These are phyloP conservation scores for Fusarium globosum DNA, from an alignment of 2,329 filamentous ascomycete species.

Conservation along the genomic window DNA sequence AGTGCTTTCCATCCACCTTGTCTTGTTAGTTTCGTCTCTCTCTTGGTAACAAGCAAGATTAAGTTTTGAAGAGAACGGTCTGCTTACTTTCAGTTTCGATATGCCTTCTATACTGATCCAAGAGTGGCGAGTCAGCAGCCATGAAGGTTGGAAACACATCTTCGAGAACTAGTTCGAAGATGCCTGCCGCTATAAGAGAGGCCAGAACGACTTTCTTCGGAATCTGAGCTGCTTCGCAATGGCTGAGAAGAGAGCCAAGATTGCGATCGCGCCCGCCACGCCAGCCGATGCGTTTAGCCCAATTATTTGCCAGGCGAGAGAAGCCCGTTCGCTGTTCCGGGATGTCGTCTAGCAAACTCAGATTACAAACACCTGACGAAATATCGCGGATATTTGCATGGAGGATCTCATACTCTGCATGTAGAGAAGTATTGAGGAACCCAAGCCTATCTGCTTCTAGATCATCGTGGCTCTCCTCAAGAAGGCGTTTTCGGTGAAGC, in stretches of 20 bases:
- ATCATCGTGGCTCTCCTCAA: rapidly evolving
- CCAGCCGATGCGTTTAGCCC: not conserved
- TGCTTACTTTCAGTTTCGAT: not conserved
- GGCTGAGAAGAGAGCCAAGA: not conserved
- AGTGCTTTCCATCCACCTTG: rapidly evolving
- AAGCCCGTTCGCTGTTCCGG: not conserved
- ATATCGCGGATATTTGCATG: not conserved
- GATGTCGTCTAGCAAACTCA: not conserved
- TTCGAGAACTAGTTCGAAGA: not conserved
- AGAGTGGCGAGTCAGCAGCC: not conserved
- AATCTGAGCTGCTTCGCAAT: not conserved
- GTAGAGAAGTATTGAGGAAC: not conserved
- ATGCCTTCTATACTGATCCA: not conserved
- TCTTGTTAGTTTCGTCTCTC: rapidly evolving
- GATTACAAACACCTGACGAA: not conserved
- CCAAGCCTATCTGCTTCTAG: not conserved
- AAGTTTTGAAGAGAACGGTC: rapidly evolving
- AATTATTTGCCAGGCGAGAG: not conserved
- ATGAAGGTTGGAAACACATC: not conserved
- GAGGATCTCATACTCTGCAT: no score
- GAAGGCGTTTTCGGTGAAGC: not conserved
- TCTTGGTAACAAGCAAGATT: rapidly evolving
- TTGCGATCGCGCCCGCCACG: rapidly evolving
- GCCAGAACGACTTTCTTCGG: not conserved
- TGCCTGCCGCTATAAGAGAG: rapidly evolving